Evolutionary conservation across 202 grass and related monocot genomes (phyloP).

Genomic region (Saccharum hybrid): DNA sequence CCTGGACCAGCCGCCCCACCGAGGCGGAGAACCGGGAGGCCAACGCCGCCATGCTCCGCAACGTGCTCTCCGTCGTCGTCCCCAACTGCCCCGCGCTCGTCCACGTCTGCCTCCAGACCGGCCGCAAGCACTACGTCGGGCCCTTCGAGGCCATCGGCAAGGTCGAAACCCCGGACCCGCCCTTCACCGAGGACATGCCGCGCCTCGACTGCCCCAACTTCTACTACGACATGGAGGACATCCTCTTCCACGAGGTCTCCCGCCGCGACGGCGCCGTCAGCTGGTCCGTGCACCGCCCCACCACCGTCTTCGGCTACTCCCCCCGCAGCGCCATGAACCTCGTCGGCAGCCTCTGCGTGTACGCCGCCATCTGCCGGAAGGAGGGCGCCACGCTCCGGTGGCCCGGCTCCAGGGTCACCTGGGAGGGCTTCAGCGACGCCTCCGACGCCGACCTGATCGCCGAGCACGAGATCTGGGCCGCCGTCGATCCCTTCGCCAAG

Average conservation of each 20-base stretch:
- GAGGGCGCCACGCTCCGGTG: constrained; percentile 62
- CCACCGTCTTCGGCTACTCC: constrained; percentile 73
- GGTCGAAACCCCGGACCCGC: constrained; percentile 44
- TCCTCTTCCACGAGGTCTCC: constrained; percentile 62
- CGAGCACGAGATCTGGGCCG: constrained; percentile 90
- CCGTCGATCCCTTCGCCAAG: constrained; percentile 73
- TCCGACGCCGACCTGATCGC: constrained; percentile 81
- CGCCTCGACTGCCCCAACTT: constrained; percentile 67
- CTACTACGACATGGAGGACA: constrained; percentile 88
- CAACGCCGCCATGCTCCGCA: constrained; percentile 79
- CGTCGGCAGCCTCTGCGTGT: constrained; percentile 74
- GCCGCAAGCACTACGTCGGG: constrained; percentile 76
- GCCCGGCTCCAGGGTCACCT: constrained; percentile 48
- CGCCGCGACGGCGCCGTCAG: constrained; percentile 54
- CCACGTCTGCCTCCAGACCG: constrained; percentile 88
- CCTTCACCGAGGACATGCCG: constrained; percentile 77
- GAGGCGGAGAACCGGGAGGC: constrained; percentile 56
- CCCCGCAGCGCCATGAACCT: constrained; percentile 73
- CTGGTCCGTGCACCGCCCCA: constrained; percentile 87
- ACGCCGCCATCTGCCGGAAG: constrained; percentile 84
- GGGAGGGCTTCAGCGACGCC: constrained; percentile 75
- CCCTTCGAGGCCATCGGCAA: constrained; percentile 48
- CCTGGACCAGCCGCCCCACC: constrained; percentile 44
- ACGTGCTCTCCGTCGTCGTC: constrained; percentile 73
- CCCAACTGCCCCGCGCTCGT: constrained; percentile 62